Conservation (phyloP, 768 basidiomycete species). For the Termitomyces sp. region DNA sequence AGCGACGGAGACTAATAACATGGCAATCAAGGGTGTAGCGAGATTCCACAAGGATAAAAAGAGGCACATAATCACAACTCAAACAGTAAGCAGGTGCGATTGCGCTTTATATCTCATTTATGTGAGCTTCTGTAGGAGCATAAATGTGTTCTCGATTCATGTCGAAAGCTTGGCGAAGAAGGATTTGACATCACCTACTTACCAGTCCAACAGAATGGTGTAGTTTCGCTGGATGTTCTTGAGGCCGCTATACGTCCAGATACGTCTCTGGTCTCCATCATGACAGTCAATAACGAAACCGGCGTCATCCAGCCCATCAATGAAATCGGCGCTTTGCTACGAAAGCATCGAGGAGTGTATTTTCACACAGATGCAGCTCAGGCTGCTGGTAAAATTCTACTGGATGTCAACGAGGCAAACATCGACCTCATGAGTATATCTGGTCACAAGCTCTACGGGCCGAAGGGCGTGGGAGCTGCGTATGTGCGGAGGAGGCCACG, state of each 20-base stretch:
- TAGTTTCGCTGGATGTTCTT: constrained; percentile 74
- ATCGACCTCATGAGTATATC: constrained; percentile 95
- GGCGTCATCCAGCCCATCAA: constrained; percentile 97
- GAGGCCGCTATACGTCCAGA: constrained; percentile 89
- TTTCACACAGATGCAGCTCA: constrained; percentile 99
- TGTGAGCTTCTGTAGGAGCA: constrained; percentile 63
- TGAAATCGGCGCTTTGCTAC: constrained; percentile 85
- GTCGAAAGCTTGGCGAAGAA: constrained; percentile 91
- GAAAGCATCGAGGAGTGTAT: constrained; percentile 86
- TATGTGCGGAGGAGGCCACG: constrained; percentile 92
- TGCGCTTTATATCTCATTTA: background rate
- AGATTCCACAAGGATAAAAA: constrained; percentile 94
- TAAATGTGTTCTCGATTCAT: constrained; percentile 98
- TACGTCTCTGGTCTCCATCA: constrained; percentile 92
- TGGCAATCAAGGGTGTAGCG: constrained; percentile 95
- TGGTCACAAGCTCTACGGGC: constrained; percentile 97
- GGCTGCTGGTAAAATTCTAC: constrained; percentile 84
- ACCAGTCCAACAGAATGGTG: constrained; percentile 85
- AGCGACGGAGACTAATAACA: constrained; percentile 97
- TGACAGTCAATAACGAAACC: constrained; percentile 99
- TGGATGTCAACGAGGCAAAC: constrained; percentile 94
- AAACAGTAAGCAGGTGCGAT: constrained; percentile 62
- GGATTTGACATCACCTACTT: constrained; percentile 98
- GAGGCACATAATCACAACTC: constrained; percentile 89
- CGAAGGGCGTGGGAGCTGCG: constrained; percentile 92